phyloP scores from a whole-genome alignment of 768 basidiomycete genomes.

The Auriculariales sp. region DNA sequence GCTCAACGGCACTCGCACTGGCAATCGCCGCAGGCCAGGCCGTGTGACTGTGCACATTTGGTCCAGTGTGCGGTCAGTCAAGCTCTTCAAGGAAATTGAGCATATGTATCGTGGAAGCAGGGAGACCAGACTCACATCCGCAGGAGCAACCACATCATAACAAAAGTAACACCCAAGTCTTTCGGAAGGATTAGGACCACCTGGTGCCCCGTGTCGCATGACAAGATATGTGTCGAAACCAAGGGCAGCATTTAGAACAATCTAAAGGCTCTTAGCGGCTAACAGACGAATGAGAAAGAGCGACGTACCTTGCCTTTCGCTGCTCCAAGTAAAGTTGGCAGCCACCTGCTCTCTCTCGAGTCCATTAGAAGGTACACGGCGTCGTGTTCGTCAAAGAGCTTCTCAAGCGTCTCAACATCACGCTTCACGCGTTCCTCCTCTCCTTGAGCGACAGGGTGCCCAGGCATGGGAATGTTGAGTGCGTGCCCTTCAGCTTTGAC shows the following conservation, averaged over 20 bases:
- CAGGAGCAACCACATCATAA: constrained; percentile 93
- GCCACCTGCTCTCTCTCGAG: constrained; percentile 92
- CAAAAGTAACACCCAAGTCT: constrained; percentile 92
- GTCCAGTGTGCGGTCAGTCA: constrained; percentile 85
- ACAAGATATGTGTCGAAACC: constrained; percentile 95
- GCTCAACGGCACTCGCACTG: constrained; percentile 80
- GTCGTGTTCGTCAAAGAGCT: constrained; percentile 74
- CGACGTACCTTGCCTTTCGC: constrained; percentile 62
- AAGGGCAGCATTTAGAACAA: constrained; percentile 86
- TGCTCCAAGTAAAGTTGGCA: constrained; percentile 80
- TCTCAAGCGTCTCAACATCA: constrained; percentile 62
- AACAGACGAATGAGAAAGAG: background rate
- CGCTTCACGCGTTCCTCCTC: constrained; percentile 40
- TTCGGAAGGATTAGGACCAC: constrained; percentile 12
- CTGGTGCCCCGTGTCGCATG: constrained; percentile 82
- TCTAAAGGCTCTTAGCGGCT: constrained; percentile 25
- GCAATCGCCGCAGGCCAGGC: constrained; percentile 86
- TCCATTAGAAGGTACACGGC: constrained; percentile 93
- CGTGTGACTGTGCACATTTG: constrained; percentile 99
- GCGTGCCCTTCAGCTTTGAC: constrained; percentile 51
- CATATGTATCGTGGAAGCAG: background rate
- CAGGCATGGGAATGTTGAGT: constrained; percentile 99
- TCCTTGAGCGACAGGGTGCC: constrained; percentile 68
- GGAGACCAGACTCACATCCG: constrained; percentile 52
- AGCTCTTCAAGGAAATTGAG: constrained; percentile 24